These are phyloP conservation scores for Borovskyia barvae DNA, from an alignment of 208 protist species.

Conservation along the genomic window DNA sequence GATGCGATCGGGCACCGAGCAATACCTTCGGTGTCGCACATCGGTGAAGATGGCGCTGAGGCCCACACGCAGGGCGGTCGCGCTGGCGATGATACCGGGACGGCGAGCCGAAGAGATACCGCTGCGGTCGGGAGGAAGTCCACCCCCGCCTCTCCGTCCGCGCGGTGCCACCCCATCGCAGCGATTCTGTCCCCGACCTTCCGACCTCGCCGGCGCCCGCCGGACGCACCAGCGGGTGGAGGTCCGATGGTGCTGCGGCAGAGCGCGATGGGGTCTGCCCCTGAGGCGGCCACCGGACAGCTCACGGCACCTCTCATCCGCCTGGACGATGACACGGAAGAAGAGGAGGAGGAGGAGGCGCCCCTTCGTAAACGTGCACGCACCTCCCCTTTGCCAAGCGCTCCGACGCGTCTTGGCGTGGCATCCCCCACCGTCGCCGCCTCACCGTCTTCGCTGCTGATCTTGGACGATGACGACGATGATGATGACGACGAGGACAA, in stretches of 20 bases:
- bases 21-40: too few species aligned
- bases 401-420: too few species aligned
- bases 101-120: too few species aligned
- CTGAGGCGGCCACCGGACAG: not conserved
- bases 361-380: not conserved
- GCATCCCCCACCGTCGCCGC: too few species aligned
- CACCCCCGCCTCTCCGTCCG: not conserved
- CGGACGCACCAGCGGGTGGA: constrained; percentile 9
- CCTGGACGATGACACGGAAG: constrained; percentile 17
- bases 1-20: not conserved
- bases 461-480: constrained; percentile 14
- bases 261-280: not conserved
- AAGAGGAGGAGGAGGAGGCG: constrained; percentile 8
- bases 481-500: constrained; percentile 7
- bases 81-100: too few species aligned
- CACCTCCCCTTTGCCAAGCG: too few species aligned
- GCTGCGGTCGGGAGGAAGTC: not conserved
- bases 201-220: constrained; percentile 36
- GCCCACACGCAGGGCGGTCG: too few species aligned
- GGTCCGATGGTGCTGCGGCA: constrained; percentile 3
- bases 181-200: constrained; percentile 67
- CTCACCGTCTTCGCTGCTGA: not conserved
- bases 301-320: constrained; percentile 4
- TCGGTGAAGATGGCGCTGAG: constrained; percentile 4
- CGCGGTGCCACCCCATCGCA: constrained; percentile 33